Evolutionary conservation across 352 stramenopile genomes (phyloP).

Genomic region (Phytophthora pini): DNA sequence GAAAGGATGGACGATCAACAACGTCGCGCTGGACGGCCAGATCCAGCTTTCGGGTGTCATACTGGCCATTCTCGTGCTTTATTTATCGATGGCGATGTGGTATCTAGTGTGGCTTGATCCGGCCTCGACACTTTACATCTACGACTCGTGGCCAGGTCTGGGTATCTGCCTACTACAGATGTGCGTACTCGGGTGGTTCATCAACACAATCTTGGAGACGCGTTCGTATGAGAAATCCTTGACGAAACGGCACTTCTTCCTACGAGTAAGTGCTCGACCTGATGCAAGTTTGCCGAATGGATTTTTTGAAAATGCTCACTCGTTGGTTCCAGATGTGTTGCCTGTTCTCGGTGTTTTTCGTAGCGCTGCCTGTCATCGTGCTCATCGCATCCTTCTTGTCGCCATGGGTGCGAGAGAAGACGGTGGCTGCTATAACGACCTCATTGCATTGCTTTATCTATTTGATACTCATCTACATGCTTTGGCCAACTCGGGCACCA

Average conservation of each 20-base stretch:
- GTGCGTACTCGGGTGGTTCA: slow-evolving; percentile 68
- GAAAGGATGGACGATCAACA: slow-evolving; percentile 86
- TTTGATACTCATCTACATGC: slow-evolving; percentile 65
- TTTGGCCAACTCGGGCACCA: slow-evolving; percentile 75
- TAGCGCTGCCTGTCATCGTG: slow-evolving; percentile 73
- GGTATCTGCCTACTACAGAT: slow-evolving; percentile 72
- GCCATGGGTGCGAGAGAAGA: slow-evolving; percentile 82
- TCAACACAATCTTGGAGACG: slow-evolving; percentile 71
- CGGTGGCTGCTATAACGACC: slow-evolving; percentile 61
- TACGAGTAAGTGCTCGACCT: slow-evolving; percentile 39
- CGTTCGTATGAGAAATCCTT: slow-evolving; percentile 61
- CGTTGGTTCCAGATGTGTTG: slow-evolving; percentile 51
- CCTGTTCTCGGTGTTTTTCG: slow-evolving; percentile 77
- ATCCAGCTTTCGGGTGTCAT: slow-evolving; percentile 77
- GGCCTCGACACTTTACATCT: slow-evolving; percentile 83
- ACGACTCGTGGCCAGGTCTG: slow-evolving; percentile 78
- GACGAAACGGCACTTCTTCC: slow-evolving; percentile 71
- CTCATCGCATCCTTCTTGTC: slow-evolving; percentile 76
- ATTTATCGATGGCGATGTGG: slow-evolving; percentile 83
- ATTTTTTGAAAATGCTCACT: slow-evolving; percentile 6
- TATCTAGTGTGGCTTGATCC: slow-evolving; percentile 83
- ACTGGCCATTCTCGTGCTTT: slow-evolving; percentile 61
- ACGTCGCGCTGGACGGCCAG: slow-evolving; percentile 62
- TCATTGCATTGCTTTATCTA: slow-evolving; percentile 64
- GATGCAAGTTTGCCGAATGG: not conserved